Base-by-base conservation (phyloP, 176 grass and related monocot species). In the Carex myosuroides region DNA sequence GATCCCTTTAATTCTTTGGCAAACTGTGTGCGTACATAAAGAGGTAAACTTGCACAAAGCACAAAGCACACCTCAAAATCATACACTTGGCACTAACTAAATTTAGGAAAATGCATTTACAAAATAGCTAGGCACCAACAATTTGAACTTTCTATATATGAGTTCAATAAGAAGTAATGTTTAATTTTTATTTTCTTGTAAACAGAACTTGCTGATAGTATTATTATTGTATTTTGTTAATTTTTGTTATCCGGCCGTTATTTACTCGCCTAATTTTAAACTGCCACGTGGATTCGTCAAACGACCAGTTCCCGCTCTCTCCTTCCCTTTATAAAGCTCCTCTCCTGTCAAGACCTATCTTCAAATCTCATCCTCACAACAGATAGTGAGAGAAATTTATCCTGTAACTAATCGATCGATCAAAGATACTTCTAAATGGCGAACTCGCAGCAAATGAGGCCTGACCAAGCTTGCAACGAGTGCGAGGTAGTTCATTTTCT, bases 391-490 rank as follows among this genome's bases (percentile, higher is more conserved):
- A 57, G 0, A 20, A 41, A 26, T 12, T 61, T 35, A 62, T 7
- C 13, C 3, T 3, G 30, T 46, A 1, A 11, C 52, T 14, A 3
- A 12, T 81, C 46, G 46, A 48, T 48, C 64, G 37, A 44, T 11
- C 41, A 39, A 63, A 14, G 17, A 57, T 35, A 41, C 58, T 78
- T 66, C 55, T 68, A 88, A 86, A 78, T 85, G 50, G 80, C 80
- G 42, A 88, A 41, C 69, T 55, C 85, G 63, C 85, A 61, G 52
- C 86, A 75, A 72, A 65, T 88, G 80, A 68, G 20, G 18, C 66
- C 85, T 9, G 85, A 71, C 58, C 62, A 87, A 74, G 79, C 14
- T 41, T 81, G 32, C 70, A 80, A 73, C 5, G 80, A 68, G 39
- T 70, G 79, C 79, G 35, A 74, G 67, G 86, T 87, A 81, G 4